Percentiles rank a stretch among this genome's conserved stretches.
These are phyloP conservation scores for Kluyveromyces nonfermentans DNA, from an alignment of 805 yeast genomes.

Conservation along the genomic window DNA sequence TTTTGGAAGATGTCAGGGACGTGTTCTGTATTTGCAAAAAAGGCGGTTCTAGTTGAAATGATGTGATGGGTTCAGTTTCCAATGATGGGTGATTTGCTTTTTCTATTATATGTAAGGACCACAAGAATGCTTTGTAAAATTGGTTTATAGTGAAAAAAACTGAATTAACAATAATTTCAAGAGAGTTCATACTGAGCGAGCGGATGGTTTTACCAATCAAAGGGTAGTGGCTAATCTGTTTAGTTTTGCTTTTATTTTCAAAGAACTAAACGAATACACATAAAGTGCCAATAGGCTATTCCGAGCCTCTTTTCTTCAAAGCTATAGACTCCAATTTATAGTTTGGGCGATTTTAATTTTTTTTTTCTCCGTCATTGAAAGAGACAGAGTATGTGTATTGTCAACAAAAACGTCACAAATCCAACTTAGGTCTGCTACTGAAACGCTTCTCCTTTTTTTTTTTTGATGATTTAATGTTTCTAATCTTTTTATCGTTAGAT, in stretches of 20 bases:
- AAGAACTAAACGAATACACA: neutral
- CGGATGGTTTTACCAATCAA: neutral
- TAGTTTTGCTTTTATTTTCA: neutral
- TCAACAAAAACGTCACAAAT: conserved; percentile 2
- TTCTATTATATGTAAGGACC: neutral
- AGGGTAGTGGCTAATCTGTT: neutral
- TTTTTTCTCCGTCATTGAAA: neutral
- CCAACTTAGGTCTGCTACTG: conserved; percentile 1
- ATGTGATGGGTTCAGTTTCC: neutral
- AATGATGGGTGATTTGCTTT: neutral
- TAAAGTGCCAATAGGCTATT: neutral
- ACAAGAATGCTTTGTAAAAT: neutral
- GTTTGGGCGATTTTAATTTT: neutral
- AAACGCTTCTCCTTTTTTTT: neutral
- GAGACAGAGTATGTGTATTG: neutral
- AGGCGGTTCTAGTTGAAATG: neutral
- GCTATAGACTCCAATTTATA: neutral
- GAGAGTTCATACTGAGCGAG: conserved; percentile 2
- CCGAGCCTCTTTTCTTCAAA: neutral
- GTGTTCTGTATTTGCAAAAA: neutral
- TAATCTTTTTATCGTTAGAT: neutral
- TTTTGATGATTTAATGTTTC: neutral
- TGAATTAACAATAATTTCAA: neutral
- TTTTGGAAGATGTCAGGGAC: neutral
- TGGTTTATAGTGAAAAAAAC: conserved; percentile 1